Base-by-base conservation (phyloP, 2,329 filamentous ascomycete genomes). In the Pseudocercospora pini-densiflorae region DNA sequence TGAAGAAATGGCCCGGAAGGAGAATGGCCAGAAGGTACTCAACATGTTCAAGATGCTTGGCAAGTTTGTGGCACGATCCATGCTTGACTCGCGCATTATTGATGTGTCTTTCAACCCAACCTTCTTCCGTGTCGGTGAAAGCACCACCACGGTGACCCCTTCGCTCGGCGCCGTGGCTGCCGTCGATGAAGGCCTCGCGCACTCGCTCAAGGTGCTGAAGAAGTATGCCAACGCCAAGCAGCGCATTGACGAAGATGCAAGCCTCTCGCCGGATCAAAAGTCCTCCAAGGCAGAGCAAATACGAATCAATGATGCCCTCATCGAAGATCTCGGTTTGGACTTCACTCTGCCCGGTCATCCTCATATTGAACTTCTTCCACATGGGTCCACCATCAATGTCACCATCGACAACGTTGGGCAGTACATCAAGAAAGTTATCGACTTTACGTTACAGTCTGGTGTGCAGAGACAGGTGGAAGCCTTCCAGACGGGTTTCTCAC, bases 61-160 rank as follows among this genome's bases (percentile, higher is more conserved):
- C 73, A 98, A 97, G 77, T 99, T 99, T 78, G 94, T 98, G 57
- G 95, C 96, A 31, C 89, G 95, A 59, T 97, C 95, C 0, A 98
- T 99, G 95, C 90, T 99, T 61, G 95, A 99, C 78, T 97, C 94
- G 0, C 89, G 95, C 62, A 98, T 99, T 77, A 97, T 99, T 72
- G 95, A 99, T 75, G 89, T 99, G 71, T 95, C 94, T 63, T 95
- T 99, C 81, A 99, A 97, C 77, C 92, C 95, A 1, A 97, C 93
- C 5, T 97, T 99, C 83, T 99, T 99, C 89, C 92, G 94, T 65
- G 92, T 97, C 70, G 92, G 92, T 16, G 92, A 96, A 73, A 87
- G 85, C 53, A 85, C 82, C 14, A 83, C 82, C 16, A 82, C 88
- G 0, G 89, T 97, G 3, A 89, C 89, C 23, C 93, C 94, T 12